Conservation (phyloP, 2,329 filamentous ascomycete genomes). For the Fusarium foetens region DNA sequence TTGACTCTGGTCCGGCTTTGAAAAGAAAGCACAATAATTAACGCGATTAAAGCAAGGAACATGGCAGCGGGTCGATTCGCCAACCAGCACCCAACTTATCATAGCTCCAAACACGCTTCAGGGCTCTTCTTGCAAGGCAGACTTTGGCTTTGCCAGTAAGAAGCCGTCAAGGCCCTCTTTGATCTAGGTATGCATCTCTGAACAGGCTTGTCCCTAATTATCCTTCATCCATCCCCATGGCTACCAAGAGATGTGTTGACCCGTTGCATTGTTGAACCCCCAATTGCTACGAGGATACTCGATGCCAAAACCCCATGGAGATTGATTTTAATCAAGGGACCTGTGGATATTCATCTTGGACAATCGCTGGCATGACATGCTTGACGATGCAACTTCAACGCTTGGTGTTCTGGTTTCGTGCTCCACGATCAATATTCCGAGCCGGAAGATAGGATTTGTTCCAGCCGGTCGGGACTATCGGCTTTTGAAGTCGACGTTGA, state of each 20-base stretch:
- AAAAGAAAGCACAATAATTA: conserved; percentile 10
- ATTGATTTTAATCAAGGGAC: conserved; percentile 2
- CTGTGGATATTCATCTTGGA: conserved; percentile 9
- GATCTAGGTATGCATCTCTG: neutral
- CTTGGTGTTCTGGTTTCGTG: neutral
- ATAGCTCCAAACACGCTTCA: conserved; percentile 10
- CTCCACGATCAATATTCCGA: neutral
- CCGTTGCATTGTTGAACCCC: conserved; percentile 4
- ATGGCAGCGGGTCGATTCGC: conserved; percentile 17
- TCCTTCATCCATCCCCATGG: neutral
- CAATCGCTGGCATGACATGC: neutral
- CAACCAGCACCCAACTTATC: neutral
- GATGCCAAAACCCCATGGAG: conserved; percentile 11
- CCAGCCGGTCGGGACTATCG: neutral
- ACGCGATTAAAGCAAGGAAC: conserved; percentile 5
- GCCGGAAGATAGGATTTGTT: neutral
- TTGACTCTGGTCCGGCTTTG: neutral
- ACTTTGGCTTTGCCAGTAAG: neutral
- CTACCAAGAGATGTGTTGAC: conserved; percentile 22
- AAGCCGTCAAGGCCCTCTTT: neutral
- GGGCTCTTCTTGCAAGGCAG: conserved; percentile 19
- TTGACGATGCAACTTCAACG: neutral
- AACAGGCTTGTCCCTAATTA: neutral
- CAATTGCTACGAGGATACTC: neutral
- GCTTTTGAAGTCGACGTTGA: neutral